Percentiles rank a stretch among this genome's conserved stretches.
phyloP scores from a whole-genome alignment of 2,329 filamentous ascomycete species.

The Neurospora sp. region DNA sequence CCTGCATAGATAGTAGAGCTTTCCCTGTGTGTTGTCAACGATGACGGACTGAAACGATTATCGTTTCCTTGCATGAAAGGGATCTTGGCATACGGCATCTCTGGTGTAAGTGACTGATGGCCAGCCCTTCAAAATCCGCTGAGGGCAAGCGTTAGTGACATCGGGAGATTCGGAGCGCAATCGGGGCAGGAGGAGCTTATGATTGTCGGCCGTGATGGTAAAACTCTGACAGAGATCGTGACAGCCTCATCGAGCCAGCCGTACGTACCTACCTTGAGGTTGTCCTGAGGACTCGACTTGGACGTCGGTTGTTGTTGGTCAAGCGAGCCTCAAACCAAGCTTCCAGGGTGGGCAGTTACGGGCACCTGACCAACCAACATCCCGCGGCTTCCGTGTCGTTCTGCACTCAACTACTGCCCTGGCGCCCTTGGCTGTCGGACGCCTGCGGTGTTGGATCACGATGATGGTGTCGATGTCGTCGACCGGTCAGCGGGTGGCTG shows the following conservation, averaged over 20 bases:
- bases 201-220: not conserved
- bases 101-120: not conserved
- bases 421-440: not conserved
- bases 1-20: not conserved
- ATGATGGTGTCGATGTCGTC: not conserved
- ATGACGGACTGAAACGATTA: not conserved
- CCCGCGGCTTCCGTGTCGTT: not conserved
- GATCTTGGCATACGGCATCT: not conserved
- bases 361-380: not conserved
- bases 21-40: not conserved
- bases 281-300: not conserved
- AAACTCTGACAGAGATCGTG: not conserved
- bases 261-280: not conserved
- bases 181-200: not conserved
- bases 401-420: not conserved
- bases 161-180: not conserved
- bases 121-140: not conserved
- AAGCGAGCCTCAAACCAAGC: not conserved
- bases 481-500: not conserved
- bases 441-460: not conserved
- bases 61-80: not conserved
- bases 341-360: not conserved
- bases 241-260: not conserved
- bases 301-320: not conserved
- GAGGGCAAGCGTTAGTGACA: not conserved